These are phyloP conservation scores for Aspergillus aculeatinus DNA, from an alignment of 2,329 filamentous ascomycete genomes.

Conservation along the genomic window DNA sequence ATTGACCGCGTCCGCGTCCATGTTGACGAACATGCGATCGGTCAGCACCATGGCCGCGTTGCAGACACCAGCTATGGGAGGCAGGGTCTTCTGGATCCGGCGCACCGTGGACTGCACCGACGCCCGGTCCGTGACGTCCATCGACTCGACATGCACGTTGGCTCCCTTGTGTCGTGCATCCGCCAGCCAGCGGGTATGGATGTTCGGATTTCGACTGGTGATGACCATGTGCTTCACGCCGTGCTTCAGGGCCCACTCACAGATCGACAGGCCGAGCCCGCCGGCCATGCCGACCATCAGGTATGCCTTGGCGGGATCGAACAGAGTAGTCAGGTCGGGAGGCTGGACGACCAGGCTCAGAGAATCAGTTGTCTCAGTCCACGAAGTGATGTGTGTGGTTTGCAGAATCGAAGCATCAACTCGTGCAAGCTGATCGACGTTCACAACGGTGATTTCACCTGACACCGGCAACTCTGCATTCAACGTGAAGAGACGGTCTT, in stretches of 20 bases:
- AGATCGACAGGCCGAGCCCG: neutral
- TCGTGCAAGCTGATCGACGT: too few relatives aligned
- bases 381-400: too few relatives aligned
- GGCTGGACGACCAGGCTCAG: too few relatives aligned
- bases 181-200: conserved; percentile 25
- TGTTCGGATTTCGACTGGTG: conserved; percentile 31
- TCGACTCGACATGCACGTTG: conserved; percentile 19
- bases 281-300: neutral
- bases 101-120: neutral
- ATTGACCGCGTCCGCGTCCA: conserved; percentile 10
- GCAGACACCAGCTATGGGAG: conserved; percentile 27
- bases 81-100: conserved; percentile 6
- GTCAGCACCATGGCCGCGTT: conserved; percentile 27
- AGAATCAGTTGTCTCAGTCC: too few relatives aligned
- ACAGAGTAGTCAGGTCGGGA: too few relatives aligned
- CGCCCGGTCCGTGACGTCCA: conserved; percentile 6
- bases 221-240: conserved; percentile 23
- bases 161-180: conserved; percentile 11
- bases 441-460: too few relatives aligned
- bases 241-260: neutral
- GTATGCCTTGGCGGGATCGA: neutral
- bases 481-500: too few relatives aligned
- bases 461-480: too few relatives aligned
- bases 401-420: too few relatives aligned
- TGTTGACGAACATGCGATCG: conserved; percentile 19